These are phyloP conservation scores for Naganishia kalamii DNA, from an alignment of 768 basidiomycete species.

Conservation along the genomic window DNA sequence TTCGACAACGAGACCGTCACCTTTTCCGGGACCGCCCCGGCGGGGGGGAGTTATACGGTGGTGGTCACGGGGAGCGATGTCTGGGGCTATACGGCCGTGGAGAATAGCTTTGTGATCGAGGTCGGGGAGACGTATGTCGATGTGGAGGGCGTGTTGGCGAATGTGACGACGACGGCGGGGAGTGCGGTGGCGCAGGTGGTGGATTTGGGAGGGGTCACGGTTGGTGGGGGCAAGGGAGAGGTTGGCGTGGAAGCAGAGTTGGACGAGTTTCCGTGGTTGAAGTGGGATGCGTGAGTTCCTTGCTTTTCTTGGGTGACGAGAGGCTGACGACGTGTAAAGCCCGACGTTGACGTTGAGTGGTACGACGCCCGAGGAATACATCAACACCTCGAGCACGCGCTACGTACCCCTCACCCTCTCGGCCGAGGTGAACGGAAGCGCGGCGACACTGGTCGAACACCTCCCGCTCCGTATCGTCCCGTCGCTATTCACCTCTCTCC, in stretches of 20 bases:
- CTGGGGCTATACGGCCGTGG: slow-evolving; percentile 64
- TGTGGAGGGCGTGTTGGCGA: slow-evolving; percentile 27
- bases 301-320: background rate
- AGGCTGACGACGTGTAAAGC: slow-evolving; percentile 7
- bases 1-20: slow-evolving; percentile 70
- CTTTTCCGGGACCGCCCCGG: slow-evolving; percentile 71
- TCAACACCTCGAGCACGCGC: slow-evolving; percentile 36
- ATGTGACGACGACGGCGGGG: slow-evolving; percentile 64
- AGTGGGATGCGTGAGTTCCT: slow-evolving; percentile 54
- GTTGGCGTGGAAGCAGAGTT: slow-evolving; percentile 61
- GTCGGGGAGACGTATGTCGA: slow-evolving; percentile 38
- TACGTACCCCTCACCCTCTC: slow-evolving; percentile 56
- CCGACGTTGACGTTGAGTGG: slow-evolving; percentile 53
- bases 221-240: slow-evolving; percentile 61
- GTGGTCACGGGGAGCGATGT: slow-evolving; percentile 67
- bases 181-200: slow-evolving; percentile 53
- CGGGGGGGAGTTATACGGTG: slow-evolving; percentile 49
- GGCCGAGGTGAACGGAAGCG: slow-evolving; percentile 60
- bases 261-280: slow-evolving; percentile 51
- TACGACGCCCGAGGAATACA: slow-evolving; percentile 52
- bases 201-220: slow-evolving; percentile 48
- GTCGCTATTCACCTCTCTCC: slow-evolving; percentile 62
- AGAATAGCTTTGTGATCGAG: slow-evolving; percentile 59
- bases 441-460: slow-evolving; percentile 34
- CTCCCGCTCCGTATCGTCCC: slow-evolving; percentile 62